A percentile compares a stretch with the other conserved stretches of the same genome.
Conservation (phyloP, 2,329 filamentous ascomycete species). For the Bipolaris zeicola region DNA sequence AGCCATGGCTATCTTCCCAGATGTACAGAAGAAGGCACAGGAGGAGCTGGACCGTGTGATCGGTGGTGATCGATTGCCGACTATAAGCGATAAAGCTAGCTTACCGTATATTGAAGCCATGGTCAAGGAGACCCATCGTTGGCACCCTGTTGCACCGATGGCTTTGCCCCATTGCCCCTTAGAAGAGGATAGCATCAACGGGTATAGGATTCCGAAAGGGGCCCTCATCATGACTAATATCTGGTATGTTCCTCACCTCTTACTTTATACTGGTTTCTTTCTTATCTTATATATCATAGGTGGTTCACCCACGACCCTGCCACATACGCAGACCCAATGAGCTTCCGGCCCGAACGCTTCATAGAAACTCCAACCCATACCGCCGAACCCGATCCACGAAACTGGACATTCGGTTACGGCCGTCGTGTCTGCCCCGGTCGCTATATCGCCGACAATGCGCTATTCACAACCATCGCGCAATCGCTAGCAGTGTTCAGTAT, state of each 20-base stretch:
- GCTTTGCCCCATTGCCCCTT: constrained; percentile 40
- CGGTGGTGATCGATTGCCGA: constrained; percentile 54
- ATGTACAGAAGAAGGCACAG: constrained; percentile 56
- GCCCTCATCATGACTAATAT: constrained; percentile 46
- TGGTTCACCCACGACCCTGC: constrained; percentile 51
- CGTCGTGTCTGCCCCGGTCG: constrained; percentile 53
- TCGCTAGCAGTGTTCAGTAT: constrained; percentile 57
- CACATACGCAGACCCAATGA: constrained; percentile 45
- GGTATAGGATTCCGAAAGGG: constrained; percentile 52
- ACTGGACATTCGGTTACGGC: constrained; percentile 50
- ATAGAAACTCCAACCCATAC: constrained; percentile 36
- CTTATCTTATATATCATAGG: constrained; percentile 25
- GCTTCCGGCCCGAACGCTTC: constrained; percentile 56
- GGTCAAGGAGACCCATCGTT: constrained; percentile 54
- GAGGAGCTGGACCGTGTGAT: constrained; percentile 57
- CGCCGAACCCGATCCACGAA: constrained; percentile 49
- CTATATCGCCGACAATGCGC: constrained; percentile 49
- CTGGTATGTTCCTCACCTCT: constrained; percentile 38
- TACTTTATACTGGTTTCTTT: background rate
- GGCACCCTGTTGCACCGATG: constrained; percentile 42
- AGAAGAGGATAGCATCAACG: constrained; percentile 47
- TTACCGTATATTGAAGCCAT: constrained; percentile 48
- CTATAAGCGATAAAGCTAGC: constrained; percentile 52
- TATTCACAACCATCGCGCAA: constrained; percentile 53
- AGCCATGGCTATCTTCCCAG: constrained; percentile 58